Evolutionary conservation across 2,329 filamentous ascomycete species (phyloP).

Genomic region (Aspergillus latus): DNA sequence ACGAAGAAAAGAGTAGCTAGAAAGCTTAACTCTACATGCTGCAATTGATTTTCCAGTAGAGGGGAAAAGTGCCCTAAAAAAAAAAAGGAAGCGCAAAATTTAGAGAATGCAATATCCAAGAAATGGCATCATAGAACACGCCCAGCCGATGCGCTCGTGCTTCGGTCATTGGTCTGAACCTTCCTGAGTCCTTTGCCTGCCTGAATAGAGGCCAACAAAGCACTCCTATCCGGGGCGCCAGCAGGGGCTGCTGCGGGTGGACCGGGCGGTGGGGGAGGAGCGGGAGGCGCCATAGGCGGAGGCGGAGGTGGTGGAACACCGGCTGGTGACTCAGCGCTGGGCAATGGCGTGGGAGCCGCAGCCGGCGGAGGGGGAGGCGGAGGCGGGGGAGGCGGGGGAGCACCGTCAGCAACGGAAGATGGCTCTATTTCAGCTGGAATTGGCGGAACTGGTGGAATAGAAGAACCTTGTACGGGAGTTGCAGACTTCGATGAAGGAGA

Average conservation of each 20-base stretch:
- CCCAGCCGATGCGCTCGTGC: constrained; percentile 69
- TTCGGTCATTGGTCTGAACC: constrained; percentile 85
- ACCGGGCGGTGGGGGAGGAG: constrained; percentile 36
- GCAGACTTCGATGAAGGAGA: constrained; percentile 48
- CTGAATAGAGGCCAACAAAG: constrained; percentile 80
- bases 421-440: constrained; percentile 19
- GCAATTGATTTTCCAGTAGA: too few relatives aligned
- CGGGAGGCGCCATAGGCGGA: constrained; percentile 28
- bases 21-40: too few relatives aligned
- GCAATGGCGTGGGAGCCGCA: constrained; percentile 1
- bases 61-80: background rate
- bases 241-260: constrained; percentile 40
- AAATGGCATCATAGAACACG: constrained; percentile 55
- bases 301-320: constrained; percentile 44
- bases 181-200: constrained; percentile 78
- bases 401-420: constrained; percentile 28
- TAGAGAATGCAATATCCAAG: background rate
- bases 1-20: too few relatives aligned
- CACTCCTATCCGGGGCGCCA: constrained; percentile 48
- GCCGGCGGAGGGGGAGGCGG: constrained; percentile 38
- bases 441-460: constrained; percentile 32
- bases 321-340: constrained; percentile 7
- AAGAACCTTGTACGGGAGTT: constrained; percentile 45
- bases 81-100: too few relatives aligned
- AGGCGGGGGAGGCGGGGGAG: constrained; percentile 34